phyloP scores from a whole-genome alignment of 306 rosid species.

The Gynostemma pentaphyllum region DNA sequence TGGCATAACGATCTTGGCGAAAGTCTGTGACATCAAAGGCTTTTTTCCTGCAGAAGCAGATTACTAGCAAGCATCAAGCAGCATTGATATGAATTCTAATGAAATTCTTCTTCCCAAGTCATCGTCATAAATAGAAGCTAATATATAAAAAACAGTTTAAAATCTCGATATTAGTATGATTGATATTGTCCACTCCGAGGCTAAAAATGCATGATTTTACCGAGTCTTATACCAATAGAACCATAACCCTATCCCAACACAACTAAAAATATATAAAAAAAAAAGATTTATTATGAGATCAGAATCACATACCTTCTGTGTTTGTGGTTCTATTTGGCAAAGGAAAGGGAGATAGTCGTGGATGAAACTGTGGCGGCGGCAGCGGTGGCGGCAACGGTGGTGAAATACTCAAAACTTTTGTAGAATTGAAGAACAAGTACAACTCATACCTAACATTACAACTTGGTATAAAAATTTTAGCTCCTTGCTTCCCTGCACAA shows the following conservation, averaged over 20 bases:
- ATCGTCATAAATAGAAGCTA: not conserved
- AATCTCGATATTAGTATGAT: too few relatives aligned
- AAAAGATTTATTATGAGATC: too few relatives aligned
- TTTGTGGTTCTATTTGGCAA: not conserved
- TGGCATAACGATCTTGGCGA: not conserved
- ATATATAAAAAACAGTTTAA: not conserved
- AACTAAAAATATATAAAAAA: too few relatives aligned
- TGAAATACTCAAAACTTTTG: not conserved
- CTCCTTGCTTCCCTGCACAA: not conserved
- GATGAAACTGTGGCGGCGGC: not conserved
- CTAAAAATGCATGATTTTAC: too few relatives aligned
- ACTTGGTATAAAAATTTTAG: not conserved
- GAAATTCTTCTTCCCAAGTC: too few relatives aligned
- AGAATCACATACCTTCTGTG: not conserved
- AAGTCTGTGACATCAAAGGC: not conserved
- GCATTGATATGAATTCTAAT: too few relatives aligned
- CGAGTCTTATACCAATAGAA: too few relatives aligned
- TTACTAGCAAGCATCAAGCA: not conserved
- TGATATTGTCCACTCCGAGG: too few relatives aligned
- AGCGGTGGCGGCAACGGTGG: not conserved
- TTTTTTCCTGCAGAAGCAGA: not conserved
- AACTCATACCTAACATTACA: slow-evolving; percentile 3
- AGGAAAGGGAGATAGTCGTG: not conserved
- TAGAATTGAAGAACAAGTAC: not conserved
- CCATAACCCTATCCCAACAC: too few relatives aligned